A percentile compares a stretch with the other conserved stretches of the same genome.
Evolutionary conservation across 257 asterid species (phyloP).

Genomic region (Handroanthus guayacan): DNA sequence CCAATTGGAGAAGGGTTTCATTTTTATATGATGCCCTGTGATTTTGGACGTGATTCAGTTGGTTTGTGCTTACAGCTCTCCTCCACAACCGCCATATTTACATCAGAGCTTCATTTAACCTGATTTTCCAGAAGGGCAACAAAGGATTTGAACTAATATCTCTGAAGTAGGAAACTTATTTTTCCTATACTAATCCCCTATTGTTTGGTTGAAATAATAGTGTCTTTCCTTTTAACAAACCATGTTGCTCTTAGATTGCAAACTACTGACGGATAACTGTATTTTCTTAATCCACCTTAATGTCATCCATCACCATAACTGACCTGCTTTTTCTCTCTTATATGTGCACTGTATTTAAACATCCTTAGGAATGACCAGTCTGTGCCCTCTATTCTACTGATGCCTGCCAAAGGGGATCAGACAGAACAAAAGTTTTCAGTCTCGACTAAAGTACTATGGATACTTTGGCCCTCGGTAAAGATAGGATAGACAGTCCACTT

Average conservation of each 20-base stretch:
- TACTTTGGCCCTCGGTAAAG: not conserved
- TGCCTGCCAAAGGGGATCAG: not conserved
- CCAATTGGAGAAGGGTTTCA: not conserved
- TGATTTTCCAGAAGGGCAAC: not conserved
- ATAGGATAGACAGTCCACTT: not conserved
- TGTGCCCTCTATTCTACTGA: not conserved
- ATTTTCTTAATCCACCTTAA: not conserved
- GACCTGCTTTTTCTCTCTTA: conserved; percentile 1
- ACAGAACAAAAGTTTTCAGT: not conserved
- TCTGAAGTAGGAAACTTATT: not conserved
- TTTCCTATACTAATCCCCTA: not conserved
- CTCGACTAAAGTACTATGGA: too few relatives aligned
- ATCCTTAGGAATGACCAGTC: not conserved
- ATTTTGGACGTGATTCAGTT: not conserved
- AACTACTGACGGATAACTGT: not conserved
- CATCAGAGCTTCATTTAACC: not conserved
- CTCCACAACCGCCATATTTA: not conserved
- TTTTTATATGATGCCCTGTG: not conserved
- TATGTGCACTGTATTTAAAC: not conserved
- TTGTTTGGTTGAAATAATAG: not conserved
- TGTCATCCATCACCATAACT: conserved; percentile 7
- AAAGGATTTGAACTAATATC: conserved; percentile 4
- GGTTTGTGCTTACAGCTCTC: not conserved
- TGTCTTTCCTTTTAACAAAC: not conserved
- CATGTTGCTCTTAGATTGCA: not conserved